Percentiles rank a stretch among this genome's conserved stretches.
Conservation (phyloP, 768 basidiomycete species). For the Boletus fagicola region DNA sequence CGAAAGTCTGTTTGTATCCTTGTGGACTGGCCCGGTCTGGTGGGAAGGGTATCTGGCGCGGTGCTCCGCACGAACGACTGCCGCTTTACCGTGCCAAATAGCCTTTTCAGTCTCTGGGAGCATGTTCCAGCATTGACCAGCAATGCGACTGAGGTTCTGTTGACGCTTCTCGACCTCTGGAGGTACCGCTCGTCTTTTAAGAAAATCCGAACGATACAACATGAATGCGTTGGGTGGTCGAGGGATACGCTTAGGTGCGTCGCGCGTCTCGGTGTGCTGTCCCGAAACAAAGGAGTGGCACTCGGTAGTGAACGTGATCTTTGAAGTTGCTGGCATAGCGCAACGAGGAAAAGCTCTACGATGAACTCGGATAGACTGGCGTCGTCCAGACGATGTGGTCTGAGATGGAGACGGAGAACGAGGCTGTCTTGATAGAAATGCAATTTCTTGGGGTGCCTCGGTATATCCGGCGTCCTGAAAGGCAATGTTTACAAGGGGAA, state of each 20-base stretch:
- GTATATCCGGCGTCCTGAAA: background rate
- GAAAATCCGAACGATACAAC: constrained; percentile 52
- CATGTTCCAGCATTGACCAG: constrained; percentile 52
- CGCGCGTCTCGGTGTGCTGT: background rate
- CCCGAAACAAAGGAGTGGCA: constrained; percentile 7
- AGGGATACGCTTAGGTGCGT: constrained; percentile 36
- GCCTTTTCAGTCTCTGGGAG: constrained; percentile 36
- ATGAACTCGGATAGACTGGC: background rate
- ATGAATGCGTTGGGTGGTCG: constrained; percentile 60
- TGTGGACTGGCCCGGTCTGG: constrained; percentile 30
- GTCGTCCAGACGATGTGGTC: background rate
- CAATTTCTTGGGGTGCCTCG: background rate
- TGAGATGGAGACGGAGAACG: background rate
- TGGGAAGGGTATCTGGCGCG: constrained; percentile 29
- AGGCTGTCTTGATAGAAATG: background rate
- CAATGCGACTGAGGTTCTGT: constrained; percentile 53
- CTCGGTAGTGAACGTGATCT: background rate
- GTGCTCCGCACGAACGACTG: constrained; percentile 28
- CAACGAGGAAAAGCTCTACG: background rate
- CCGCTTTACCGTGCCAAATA: constrained; percentile 37
- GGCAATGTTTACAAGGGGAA: background rate
- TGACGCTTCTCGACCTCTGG: constrained; percentile 48
- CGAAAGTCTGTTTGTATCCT: constrained; percentile 11
- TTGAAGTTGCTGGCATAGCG: constrained; percentile 9
- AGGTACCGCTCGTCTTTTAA: constrained; percentile 43